Evolutionary conservation across 140 eudicot species (phyloP).

Genomic region (Anethum foeniculum): DNA sequence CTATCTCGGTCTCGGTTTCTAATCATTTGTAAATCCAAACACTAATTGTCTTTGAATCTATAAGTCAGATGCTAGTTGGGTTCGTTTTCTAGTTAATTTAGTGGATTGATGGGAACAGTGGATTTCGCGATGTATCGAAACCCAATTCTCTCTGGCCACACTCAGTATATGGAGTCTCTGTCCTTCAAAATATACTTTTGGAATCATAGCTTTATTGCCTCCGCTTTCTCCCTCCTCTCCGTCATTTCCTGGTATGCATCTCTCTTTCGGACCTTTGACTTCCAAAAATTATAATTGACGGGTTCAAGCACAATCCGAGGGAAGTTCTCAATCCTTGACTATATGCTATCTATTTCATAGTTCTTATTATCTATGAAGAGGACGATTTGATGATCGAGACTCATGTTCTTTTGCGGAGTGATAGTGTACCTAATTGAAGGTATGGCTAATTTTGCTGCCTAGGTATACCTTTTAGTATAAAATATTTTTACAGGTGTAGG

Average conservation of each 20-base stretch:
- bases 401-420: conserved; percentile 51
- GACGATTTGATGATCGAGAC: conserved; percentile 30
- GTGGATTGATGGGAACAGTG: no score
- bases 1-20: no score
- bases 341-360: conserved; percentile 66
- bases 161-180: no score
- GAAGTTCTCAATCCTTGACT: conserved; percentile 81
- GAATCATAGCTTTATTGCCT: no score
- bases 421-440: conserved; percentile 28
- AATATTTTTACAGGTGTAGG: background rate
- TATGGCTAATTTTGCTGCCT: conserved; percentile 1
- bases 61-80: no score
- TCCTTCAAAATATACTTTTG: no score
- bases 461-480: background rate
- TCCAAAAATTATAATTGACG: conserved; percentile 21
- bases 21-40: no score
- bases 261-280: background rate
- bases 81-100: no score
- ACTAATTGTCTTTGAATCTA: no score
- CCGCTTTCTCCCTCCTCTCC: no score
- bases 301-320: conserved; percentile 91
- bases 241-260: background rate
- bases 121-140: no score
- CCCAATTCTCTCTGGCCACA: no score
- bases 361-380: conserved; percentile 63